Conservation (phyloP, 2,329 filamentous ascomycete species). For the Aspergillus aculeatus region DNA sequence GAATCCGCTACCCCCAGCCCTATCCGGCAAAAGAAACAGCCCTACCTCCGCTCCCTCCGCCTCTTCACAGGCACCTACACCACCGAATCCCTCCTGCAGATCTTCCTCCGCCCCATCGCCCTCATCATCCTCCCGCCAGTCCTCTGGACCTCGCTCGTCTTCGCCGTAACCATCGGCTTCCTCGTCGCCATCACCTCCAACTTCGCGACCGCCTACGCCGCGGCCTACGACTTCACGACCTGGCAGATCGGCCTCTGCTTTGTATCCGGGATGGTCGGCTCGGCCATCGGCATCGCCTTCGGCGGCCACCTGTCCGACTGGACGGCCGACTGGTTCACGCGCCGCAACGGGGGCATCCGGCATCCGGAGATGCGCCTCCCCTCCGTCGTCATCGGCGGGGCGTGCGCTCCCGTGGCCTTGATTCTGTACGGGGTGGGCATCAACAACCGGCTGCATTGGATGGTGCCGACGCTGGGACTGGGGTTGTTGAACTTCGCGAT, state of each 20-base stretch:
- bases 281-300: conserved; percentile 1
- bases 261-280: conserved; percentile 3
- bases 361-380: conserved; percentile 14
- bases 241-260: conserved; percentile 12
- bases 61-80: conserved; percentile 5
- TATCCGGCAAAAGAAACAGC: neutral
- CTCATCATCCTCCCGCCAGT: conserved; percentile 8
- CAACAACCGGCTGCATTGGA: conserved; percentile 46
- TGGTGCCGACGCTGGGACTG: conserved; percentile 56
- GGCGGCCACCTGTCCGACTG: conserved; percentile 11
- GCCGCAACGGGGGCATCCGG: conserved; percentile 6
- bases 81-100: conserved; percentile 3
- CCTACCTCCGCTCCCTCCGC: conserved; percentile 1
- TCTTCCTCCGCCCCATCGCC: conserved; percentile 7
- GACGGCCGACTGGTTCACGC: conserved; percentile 7
- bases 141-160: conserved; percentile 9
- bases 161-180: conserved; percentile 10
- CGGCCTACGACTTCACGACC: conserved; percentile 5
- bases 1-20: neutral
- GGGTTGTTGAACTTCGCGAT: conserved; percentile 7
- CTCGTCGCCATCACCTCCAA: conserved; percentile 9
- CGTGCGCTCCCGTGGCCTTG: conserved; percentile 28
- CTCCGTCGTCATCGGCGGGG: conserved; percentile 18
- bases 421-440: conserved; percentile 36
- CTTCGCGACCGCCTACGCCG: conserved; percentile 9